Evolutionary conservation across 176 grass and related monocot genomes (phyloP).

Genomic region (Bromus sterilis): DNA sequence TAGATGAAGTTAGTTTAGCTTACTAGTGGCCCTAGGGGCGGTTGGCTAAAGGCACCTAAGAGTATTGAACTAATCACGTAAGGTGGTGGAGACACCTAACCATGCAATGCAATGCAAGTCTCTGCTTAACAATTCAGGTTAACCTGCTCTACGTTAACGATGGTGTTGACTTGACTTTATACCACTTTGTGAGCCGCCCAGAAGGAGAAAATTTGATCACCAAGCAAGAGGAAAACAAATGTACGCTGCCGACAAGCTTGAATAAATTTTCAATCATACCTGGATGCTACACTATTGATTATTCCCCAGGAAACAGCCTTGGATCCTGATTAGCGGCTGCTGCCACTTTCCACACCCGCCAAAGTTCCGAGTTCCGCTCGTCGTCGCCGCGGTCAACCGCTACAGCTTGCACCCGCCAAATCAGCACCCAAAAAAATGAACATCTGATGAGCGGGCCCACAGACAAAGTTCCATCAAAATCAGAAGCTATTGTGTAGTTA

Average conservation of each 20-base stretch:
- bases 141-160: background rate
- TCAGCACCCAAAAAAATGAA: background rate
- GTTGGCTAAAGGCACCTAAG: background rate
- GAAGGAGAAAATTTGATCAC: background rate
- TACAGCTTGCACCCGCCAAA: constrained; percentile 12
- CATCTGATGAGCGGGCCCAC: background rate
- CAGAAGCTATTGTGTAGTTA: background rate
- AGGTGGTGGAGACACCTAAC: background rate
- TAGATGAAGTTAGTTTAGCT: background rate
- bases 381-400: background rate
- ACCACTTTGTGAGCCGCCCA: background rate
- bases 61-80: background rate
- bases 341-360: constrained; percentile 22
- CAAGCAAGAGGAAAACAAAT: background rate
- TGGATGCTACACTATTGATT: background rate
- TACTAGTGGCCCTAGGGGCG: background rate
- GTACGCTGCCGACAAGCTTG: background rate
- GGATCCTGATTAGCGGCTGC: constrained; percentile 7
- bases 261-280: background rate
- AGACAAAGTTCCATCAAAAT: background rate
- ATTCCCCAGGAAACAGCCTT: background rate
- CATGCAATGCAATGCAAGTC: background rate
- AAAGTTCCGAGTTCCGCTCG: constrained; percentile 7
- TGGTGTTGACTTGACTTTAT: background rate
- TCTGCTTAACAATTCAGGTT: background rate